Conservation (phyloP, 1,284 basidiomycete species). For the Omphalotus olearius region DNA sequence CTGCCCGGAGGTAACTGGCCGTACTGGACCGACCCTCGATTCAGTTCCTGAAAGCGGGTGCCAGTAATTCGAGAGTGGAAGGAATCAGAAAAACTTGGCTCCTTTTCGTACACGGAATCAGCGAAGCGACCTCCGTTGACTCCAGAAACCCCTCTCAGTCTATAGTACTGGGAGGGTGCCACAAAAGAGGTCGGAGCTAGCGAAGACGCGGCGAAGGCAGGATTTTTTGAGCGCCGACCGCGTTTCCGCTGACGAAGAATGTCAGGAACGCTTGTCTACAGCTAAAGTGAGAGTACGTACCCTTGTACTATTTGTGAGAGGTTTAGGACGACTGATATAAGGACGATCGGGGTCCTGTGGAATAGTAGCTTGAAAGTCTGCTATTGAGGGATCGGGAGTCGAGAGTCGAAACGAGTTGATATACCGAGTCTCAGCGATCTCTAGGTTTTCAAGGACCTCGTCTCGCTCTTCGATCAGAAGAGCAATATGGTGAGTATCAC, state of each 20-base stretch:
- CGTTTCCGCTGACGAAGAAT: constrained; percentile 24
- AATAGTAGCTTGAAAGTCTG: constrained; percentile 40
- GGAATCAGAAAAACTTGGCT: constrained; percentile 50
- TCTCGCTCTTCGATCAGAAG: constrained; percentile 69
- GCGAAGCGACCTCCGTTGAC: constrained; percentile 58
- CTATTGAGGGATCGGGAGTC: constrained; percentile 65
- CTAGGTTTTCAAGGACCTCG: constrained; percentile 68
- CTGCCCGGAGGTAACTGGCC: constrained; percentile 63
- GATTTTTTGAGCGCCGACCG: constrained; percentile 46
- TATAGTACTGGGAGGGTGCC: constrained; percentile 75
- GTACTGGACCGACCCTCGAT: constrained; percentile 50
- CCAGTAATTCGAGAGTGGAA: constrained; percentile 61
- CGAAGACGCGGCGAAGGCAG: constrained; percentile 61
- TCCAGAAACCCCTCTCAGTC: constrained; percentile 56
- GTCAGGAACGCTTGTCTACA: neutral
- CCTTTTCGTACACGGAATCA: constrained; percentile 31
- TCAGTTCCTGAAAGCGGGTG: constrained; percentile 63
- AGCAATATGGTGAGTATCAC: constrained; percentile 64
- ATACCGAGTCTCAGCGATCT: constrained; percentile 74
- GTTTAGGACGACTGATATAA: constrained; percentile 63
- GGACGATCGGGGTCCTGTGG: constrained; percentile 37
- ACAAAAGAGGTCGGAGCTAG: constrained; percentile 70
- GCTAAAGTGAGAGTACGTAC: neutral
- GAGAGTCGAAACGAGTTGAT: constrained; percentile 71
- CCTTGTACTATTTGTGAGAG: constrained; percentile 31